Base-by-base conservation (phyloP, 2,329 filamentous ascomycete genomes). In the Sporothrix sp. region DNA sequence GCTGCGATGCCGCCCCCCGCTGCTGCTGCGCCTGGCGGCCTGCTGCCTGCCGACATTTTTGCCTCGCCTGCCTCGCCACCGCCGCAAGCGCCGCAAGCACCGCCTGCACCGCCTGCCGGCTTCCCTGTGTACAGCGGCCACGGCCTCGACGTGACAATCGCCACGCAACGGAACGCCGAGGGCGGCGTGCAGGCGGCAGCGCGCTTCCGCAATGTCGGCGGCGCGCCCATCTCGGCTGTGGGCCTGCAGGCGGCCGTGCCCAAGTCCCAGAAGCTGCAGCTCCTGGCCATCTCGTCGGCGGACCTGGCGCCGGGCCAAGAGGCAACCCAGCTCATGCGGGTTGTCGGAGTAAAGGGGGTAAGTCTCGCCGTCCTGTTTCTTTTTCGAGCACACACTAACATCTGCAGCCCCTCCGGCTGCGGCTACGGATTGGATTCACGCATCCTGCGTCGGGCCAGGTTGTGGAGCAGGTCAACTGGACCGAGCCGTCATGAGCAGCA, bases 381-480 rank as follows among this genome's bases (percentile, higher is more conserved):
- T 40, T 33, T 37, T 35, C 11, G 38, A 16, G n/a, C 13, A 37
- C 14, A 16, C 23, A 33, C 50, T 53, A 30, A 50, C 44, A 32
- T n/a, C 27, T 44, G 30, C 61, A 96, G 93, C 76, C 85, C 58
- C 78, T 98, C 56, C 81, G 91, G 56, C 72, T 98, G 60, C 82
- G 93, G 62, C 72, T 98, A 62, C 89, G 89, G 68, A 79, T 98
- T 61, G 82, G 79, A 52, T 97, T 89, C 65, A 72, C 78, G 30
- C 85, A 85, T 65, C 80, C 84, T 52, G 77, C 79, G 52, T 79
- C 74, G 21, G 81, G 81, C 48, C 77, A 84, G 55, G 75, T 94
- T 16, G 84, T 85, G 64, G 93, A 98, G 62, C 90, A 97, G 69
- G 89, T 97, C 52, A 94, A 96, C 71, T 98, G 93, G 93, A 84